Conservation (phyloP, 2,329 filamentous ascomycete species). For the Talaromyces amestolkiae region DNA sequence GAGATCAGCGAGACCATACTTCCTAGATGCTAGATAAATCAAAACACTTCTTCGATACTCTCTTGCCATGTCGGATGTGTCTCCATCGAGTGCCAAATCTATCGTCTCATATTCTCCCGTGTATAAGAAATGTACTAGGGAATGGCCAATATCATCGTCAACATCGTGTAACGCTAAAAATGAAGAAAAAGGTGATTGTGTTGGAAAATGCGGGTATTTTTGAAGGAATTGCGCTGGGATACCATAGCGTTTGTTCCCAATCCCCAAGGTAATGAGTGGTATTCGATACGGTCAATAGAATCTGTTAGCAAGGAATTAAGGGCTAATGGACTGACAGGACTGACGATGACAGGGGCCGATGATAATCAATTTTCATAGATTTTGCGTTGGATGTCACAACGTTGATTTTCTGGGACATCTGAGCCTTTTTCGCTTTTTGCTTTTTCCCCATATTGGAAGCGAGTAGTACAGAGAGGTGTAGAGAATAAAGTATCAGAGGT, state of each 20-base stretch:
- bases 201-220: not conserved
- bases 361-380: not conserved
- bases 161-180: constrained; percentile 29
- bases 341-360: not conserved
- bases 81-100: not conserved
- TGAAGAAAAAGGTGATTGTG: not conserved
- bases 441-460: too few relatives aligned
- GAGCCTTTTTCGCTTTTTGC: too few relatives aligned
- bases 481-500: too few relatives aligned
- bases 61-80: constrained; percentile 3
- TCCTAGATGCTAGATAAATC: constrained; percentile 23
- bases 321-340: not conserved
- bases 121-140: constrained; percentile 24
- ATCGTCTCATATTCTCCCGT: constrained; percentile 22
- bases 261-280: not conserved
- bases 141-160: constrained; percentile 25
- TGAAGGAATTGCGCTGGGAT: not conserved
- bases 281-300: not conserved
- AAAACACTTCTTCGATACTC: constrained; percentile 23
- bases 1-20: constrained; percentile 18
- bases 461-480: too few relatives aligned
- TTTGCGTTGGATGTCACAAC: not conserved
- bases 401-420: too few relatives aligned
- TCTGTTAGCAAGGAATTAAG: not conserved
- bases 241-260: not conserved